Base-by-base conservation (phyloP, 1,139 yeast genomes). In the Yamadazyma atmosphaerica region DNA sequence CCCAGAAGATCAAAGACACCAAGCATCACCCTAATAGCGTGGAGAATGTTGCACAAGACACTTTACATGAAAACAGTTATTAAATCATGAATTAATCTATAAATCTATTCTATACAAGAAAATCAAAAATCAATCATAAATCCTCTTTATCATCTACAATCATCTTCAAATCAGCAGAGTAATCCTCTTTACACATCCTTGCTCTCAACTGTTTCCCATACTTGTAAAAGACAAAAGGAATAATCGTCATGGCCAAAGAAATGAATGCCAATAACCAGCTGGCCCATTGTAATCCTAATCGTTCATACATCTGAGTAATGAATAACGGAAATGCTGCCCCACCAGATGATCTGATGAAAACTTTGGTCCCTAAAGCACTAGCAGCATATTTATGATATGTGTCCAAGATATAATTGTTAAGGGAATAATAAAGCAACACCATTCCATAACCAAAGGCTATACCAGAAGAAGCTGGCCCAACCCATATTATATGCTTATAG, bases 301-400 rank as follows among this genome's bases (percentile, higher is more conserved):
- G 74, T 47, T 76, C 73, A 58, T 86, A 86, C 94, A 86, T 84
- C 60, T 83, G 90, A 24, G 84, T 79, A n/a, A 83, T 77, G 54
- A 90, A 90, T 43, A 90, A 68, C 26, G 98, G 97, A 77, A 90
- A 89, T 0, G 89, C 90, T 27, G 90, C 94, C 64, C 94, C 94
- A 55, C 90, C 90, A 25, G 86, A 81, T 44, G 90, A 81, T 69
- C 98, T 81, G 54, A 90, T 68, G 55, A 88, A 86, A 24, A 87
- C 95, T 61, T 87, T 87, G 12, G 96, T 88, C 10, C 96, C 95
- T 49, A 88, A 72, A 0, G 96, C 96, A 40, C 88, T 79, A 11
- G 96, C 95, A n/a, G 96, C 95, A 54, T 77, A 86, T 54, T 82
- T 81, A 38, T 88, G 86, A 60, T 86, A 87, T 21, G 94, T 82